Percentiles rank a stretch among this genome's conserved stretches.
Evolutionary conservation across 306 rosid genomes (phyloP).

Genomic region (Erythrophleum fordii): DNA sequence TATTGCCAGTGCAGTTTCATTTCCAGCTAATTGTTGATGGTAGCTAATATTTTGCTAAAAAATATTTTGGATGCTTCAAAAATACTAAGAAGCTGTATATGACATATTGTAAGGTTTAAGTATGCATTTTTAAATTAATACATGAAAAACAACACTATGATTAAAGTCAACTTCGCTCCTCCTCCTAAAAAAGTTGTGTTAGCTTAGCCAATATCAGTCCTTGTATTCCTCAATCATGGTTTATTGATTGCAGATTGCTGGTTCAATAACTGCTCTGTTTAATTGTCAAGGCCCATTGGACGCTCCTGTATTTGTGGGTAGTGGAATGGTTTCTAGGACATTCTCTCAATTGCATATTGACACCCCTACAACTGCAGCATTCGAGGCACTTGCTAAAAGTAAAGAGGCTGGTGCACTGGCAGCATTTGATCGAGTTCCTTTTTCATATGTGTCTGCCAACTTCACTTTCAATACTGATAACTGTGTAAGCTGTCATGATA

Average conservation of each 20-base stretch:
- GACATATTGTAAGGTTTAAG: neutral
- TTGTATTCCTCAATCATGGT: constrained; percentile 30
- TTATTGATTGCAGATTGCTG: constrained; percentile 81
- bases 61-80: constrained; percentile 6
- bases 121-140: constrained; percentile 19
- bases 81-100: constrained; percentile 18
- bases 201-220: constrained; percentile 9
- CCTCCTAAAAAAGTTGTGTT: constrained; percentile 14
- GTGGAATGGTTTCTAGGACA: constrained; percentile 93
- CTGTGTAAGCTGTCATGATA: constrained; percentile 69
- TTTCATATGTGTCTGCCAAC: constrained; percentile 89
- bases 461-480: constrained; percentile 91
- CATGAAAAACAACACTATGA: neutral
- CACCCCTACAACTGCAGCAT: constrained; percentile 69
- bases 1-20: constrained; percentile 25
- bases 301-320: constrained; percentile 91
- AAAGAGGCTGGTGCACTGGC: constrained; percentile 95
- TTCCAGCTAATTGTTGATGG: neutral
- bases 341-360: constrained; percentile 60
- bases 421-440: constrained; percentile 88
- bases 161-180: constrained; percentile 10
- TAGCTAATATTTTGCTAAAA: neutral
- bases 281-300: constrained; percentile 97
- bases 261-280: constrained; percentile 89
- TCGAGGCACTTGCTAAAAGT: constrained; percentile 76